A percentile compares a stretch with the other conserved stretches of the same genome.
These are phyloP conservation scores for Elasticomyces elasticus DNA, from an alignment of 495 filamentous ascomycete species.

Conservation along the genomic window DNA sequence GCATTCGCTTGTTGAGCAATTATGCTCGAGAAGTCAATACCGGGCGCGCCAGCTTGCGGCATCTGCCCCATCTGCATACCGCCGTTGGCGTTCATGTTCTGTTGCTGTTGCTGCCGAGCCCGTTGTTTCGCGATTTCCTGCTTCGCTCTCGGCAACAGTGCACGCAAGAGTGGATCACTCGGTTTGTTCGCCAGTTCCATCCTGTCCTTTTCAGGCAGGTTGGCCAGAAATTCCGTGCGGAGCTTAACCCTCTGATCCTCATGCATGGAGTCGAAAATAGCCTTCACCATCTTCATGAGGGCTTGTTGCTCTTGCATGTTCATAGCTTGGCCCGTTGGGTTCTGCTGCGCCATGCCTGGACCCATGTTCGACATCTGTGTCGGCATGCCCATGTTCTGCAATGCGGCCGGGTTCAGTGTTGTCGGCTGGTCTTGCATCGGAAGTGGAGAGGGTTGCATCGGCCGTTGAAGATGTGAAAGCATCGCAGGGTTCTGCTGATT, in stretches of 20 bases:
- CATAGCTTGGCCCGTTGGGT: background rate
- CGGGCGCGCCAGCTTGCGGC: constrained; percentile 34
- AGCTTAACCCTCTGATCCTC: constrained; percentile 22
- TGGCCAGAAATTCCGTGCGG: background rate
- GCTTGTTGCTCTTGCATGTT: constrained; percentile 6
- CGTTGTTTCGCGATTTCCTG: background rate
- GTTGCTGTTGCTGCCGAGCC: background rate
- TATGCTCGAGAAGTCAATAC: constrained; percentile 26
- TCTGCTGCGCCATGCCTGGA: constrained; percentile 3
- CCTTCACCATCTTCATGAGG: background rate
- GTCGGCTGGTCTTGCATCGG: constrained; percentile 30
- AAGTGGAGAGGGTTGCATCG: constrained; percentile 44
- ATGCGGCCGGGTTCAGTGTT: constrained; percentile 19
- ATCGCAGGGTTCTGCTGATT: constrained; percentile 38
- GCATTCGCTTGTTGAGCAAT: constrained; percentile 54
- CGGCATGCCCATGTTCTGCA: constrained; percentile 16
- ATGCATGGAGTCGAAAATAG: background rate
- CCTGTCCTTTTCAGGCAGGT: background rate
- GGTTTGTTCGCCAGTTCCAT: background rate
- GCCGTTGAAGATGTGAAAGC: constrained; percentile 43
- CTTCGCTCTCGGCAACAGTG: background rate
- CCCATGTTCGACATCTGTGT: constrained; percentile 11
- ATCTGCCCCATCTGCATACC: background rate
- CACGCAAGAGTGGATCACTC: background rate
- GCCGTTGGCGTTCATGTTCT: background rate